phyloP scores from a whole-genome alignment of 2,329 filamentous ascomycete genomes.

The Verticillium nubilum region DNA sequence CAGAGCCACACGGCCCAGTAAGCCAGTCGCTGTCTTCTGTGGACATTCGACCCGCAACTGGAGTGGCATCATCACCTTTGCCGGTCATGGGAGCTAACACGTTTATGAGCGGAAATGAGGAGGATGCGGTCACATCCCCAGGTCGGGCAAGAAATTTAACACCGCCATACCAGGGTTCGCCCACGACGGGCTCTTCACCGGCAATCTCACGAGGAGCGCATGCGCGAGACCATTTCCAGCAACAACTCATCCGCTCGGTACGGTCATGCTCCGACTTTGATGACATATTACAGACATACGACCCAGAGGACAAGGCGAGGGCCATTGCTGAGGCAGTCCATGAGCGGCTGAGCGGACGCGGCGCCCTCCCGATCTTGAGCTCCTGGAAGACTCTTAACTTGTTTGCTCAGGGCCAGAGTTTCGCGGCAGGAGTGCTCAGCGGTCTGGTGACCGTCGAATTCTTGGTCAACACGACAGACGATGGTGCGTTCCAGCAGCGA shows the following conservation, averaged over 20 bases:
- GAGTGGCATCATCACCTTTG: background rate
- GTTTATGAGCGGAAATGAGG: background rate
- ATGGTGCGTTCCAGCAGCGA: slow-evolving; percentile 19
- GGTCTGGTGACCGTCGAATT: slow-evolving; percentile 18
- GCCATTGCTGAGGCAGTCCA: background rate
- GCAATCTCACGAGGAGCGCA: background rate
- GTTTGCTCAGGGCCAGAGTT: slow-evolving; percentile 19
- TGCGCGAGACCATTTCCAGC: background rate
- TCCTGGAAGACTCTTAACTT: slow-evolving; percentile 24
- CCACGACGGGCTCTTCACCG: background rate
- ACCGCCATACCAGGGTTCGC: background rate
- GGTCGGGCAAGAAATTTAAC: background rate
- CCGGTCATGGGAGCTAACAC: background rate
- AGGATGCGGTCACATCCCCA: background rate
- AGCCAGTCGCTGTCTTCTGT: background rate
- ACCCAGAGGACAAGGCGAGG: background rate
- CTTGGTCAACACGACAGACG: slow-evolving; percentile 19
- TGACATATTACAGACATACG: background rate
- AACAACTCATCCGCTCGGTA: background rate
- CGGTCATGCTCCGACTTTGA: background rate
- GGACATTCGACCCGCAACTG: background rate
- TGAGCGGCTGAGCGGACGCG: background rate
- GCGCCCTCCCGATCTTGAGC: background rate
- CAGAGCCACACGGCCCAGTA: background rate
- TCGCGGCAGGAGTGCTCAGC: slow-evolving; percentile 22